Evolutionary conservation across 805 yeast genomes (phyloP).

Genomic region (Yarrowia divulgata): DNA sequence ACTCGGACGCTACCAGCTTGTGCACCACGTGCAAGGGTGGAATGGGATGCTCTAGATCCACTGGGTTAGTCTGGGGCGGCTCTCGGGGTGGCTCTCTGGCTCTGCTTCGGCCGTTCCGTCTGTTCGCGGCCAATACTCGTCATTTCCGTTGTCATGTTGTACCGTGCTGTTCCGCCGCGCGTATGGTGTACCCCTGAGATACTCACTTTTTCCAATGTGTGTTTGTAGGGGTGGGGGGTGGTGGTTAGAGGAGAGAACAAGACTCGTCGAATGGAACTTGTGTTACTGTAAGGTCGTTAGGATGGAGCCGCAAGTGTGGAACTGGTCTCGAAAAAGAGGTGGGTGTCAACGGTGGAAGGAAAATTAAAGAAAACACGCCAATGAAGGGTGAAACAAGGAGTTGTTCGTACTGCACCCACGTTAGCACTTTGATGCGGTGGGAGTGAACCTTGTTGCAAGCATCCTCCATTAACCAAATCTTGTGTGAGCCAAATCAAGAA

Average conservation of each 20-base stretch:
- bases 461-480: not conserved
- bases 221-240: not conserved
- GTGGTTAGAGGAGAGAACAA: too few species aligned
- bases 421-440: constrained; percentile 29
- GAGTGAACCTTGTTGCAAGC: not conserved
- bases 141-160: not conserved
- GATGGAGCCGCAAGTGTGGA: not conserved
- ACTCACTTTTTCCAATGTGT: constrained; percentile 9
- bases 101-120: not conserved
- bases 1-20: constrained; percentile 32
- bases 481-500: too few species aligned
- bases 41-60: constrained; percentile 28
- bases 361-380: constrained; percentile 10
- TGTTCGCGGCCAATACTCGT: not conserved
- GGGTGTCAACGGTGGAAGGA: not conserved
- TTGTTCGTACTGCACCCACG: not conserved
- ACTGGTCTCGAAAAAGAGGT: not conserved
- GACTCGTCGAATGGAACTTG: too few species aligned
- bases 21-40: constrained; percentile 35
- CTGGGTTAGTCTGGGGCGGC: constrained; percentile 5
- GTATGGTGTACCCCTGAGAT: constrained; percentile 5
- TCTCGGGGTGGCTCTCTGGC: too few species aligned
- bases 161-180: not conserved
- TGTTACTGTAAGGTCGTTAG: too few species aligned
- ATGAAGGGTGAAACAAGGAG: constrained; percentile 38